A percentile compares a stretch with the other conserved stretches of the same genome.
These are phyloP conservation scores for Cutaneotrichosporon mucoides DNA, from an alignment of 1,284 basidiomycete genomes.

Conservation along the genomic window DNA sequence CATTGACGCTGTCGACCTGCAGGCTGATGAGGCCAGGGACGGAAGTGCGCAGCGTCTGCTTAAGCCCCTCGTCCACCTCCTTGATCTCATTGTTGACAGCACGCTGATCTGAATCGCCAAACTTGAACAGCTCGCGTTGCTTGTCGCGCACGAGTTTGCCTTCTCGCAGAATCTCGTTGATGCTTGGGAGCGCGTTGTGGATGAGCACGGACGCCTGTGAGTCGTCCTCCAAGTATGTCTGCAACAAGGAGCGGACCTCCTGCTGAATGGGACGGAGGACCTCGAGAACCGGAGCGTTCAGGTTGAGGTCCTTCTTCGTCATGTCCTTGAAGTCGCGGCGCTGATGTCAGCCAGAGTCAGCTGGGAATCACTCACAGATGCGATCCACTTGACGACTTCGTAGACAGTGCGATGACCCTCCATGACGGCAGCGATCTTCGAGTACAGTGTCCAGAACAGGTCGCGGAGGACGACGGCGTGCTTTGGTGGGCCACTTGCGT, in stretches of 20 bases:
- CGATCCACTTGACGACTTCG: conserved; percentile 83
- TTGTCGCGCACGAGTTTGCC: conserved; percentile 71
- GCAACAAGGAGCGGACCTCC: conserved; percentile 83
- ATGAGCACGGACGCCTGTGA: conserved; percentile 69
- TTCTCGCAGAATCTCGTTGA: conserved; percentile 90
- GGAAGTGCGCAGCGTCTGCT: conserved; percentile 75
- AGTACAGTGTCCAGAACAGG: conserved; percentile 96
- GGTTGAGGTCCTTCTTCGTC: conserved; percentile 62
- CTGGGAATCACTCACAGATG: conserved; percentile 50
- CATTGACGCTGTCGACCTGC: conserved; percentile 53
- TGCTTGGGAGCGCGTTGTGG: conserved; percentile 81
- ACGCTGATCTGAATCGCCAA: conserved; percentile 80
- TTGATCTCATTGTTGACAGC: conserved; percentile 64
- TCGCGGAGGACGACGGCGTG: conserved; percentile 85
- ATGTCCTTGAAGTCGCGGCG: conserved; percentile 83
- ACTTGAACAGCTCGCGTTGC: conserved; percentile 75
- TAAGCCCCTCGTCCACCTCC: conserved; percentile 78
- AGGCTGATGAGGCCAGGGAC: conserved; percentile 81
- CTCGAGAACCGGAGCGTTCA: conserved; percentile 71
- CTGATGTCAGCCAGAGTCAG: background rate
- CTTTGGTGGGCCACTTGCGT: conserved; percentile 65
- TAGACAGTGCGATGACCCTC: conserved; percentile 88
- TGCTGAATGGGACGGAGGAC: conserved; percentile 88
- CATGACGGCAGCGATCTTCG: conserved; percentile 91
- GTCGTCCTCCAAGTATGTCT: conserved; percentile 88